Evolutionary conservation across 306 rosid genomes (phyloP).

Genomic region (Cicer cuneatum): DNA sequence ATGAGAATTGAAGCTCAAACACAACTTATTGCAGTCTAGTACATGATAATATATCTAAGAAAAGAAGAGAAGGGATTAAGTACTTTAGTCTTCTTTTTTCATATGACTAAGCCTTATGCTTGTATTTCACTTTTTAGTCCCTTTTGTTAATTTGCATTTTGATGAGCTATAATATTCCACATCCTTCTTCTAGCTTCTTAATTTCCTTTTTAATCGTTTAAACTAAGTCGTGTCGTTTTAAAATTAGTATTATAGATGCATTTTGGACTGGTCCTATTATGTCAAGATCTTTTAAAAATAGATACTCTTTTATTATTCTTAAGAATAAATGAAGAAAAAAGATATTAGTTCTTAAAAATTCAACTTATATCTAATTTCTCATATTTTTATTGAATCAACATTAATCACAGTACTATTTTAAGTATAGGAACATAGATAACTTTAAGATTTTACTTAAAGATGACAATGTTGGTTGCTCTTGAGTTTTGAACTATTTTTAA

Average conservation of each 20-base stretch:
- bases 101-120: conserved; percentile 39
- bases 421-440: too few species aligned
- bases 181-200: not conserved
- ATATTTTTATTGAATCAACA: not conserved
- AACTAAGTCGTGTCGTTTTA: conserved; percentile 37
- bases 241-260: conserved; percentile 5
- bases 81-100: conserved; percentile 40
- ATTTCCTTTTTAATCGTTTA: conserved; percentile 25
- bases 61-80: conserved; percentile 10
- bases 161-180: not conserved
- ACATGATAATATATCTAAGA: not conserved
- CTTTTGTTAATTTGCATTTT: conserved; percentile 40
- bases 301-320: too few species aligned
- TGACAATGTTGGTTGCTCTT: not conserved
- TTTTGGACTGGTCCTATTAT: not conserved
- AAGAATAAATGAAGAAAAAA: too few species aligned
- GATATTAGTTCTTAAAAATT: too few species aligned
- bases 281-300: too few species aligned
- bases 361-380: not conserved
- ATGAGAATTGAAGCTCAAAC: conserved; percentile 60
- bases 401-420: too few species aligned
- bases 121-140: not conserved
- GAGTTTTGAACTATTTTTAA: too few species aligned
- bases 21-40: conserved; percentile 54
- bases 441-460: too few species aligned